Conservation (phyloP, 208 protist genomes). For the Acanthamoeba lenticulata region DNA sequence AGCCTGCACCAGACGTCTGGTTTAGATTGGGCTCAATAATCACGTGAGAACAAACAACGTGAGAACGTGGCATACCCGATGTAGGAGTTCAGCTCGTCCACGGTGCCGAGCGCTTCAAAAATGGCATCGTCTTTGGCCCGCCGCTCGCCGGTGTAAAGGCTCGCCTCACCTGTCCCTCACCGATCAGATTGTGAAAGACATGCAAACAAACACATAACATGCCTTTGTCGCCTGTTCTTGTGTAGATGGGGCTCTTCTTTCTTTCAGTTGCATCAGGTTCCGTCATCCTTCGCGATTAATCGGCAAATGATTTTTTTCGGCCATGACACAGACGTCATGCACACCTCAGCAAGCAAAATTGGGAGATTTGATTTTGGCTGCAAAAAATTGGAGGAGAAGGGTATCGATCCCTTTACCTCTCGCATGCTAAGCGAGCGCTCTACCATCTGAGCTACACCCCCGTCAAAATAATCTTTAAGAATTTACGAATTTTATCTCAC, state of each 20-base stretch:
- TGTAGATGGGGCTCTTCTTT: conserved; percentile 74
- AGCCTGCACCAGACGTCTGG: conserved; percentile 43
- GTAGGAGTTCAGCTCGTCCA: conserved; percentile 76
- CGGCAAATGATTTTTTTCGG: too few species aligned
- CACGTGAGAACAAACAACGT: not conserved
- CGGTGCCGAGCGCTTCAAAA: conserved; percentile 75
- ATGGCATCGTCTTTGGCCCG: conserved; percentile 72
- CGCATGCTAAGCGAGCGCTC: not conserved
- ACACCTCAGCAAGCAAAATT: too few species aligned
- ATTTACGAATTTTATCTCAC: too few species aligned
- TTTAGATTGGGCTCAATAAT: not conserved
- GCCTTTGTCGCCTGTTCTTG: conserved; percentile 80
- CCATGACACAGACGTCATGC: too few species aligned
- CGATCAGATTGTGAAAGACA: not conserved
- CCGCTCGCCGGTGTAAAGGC: conserved; percentile 78
- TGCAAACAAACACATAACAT: not conserved
- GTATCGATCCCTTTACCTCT: not conserved
- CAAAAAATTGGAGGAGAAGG: not conserved
- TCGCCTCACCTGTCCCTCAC: not conserved
- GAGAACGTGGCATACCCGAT: conserved; percentile 62
- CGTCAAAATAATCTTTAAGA: too few species aligned
- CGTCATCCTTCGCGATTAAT: too few species aligned
- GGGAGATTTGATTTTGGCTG: too few species aligned
- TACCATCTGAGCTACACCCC: too few species aligned
- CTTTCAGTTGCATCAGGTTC: too few species aligned